Evolutionary conservation across 1,284 basidiomycete species (phyloP).

Genomic region (Ganoderma meredithae): DNA sequence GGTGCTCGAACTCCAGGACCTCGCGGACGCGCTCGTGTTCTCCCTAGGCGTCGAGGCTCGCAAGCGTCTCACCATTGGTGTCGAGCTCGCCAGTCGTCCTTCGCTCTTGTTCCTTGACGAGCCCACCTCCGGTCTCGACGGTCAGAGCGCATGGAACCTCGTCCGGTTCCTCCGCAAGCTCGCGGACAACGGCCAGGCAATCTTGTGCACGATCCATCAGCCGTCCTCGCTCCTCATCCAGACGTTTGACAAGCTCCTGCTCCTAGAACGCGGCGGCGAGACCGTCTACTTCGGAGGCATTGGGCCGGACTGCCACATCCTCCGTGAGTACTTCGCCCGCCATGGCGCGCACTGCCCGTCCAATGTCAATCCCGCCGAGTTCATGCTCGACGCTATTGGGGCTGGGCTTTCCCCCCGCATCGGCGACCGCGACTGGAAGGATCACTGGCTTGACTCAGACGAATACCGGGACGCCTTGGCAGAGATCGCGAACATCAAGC

Average conservation of each 20-base stretch:
- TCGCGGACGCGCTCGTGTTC: slow-evolving; percentile 69
- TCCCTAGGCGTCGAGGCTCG: slow-evolving; percentile 79
- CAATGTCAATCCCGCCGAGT: slow-evolving; percentile 53
- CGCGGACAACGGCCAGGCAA: slow-evolving; percentile 87
- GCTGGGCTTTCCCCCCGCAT: slow-evolving; percentile 54
- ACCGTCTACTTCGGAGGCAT: slow-evolving; percentile 85
- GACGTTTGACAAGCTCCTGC: slow-evolving; percentile 78
- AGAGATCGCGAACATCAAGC: slow-evolving; percentile 48
- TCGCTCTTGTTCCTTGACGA: slow-evolving; percentile 78
- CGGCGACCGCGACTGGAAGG: slow-evolving; percentile 68
- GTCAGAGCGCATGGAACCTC: slow-evolving; percentile 86
- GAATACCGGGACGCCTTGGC: slow-evolving; percentile 43
- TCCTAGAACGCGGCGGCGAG: slow-evolving; percentile 72
- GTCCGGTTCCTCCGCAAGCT: slow-evolving; percentile 87
- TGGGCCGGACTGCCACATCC: slow-evolving; percentile 65
- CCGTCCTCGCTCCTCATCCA: slow-evolving; percentile 72
- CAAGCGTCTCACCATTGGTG: slow-evolving; percentile 89
- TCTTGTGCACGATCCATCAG: slow-evolving; percentile 82
- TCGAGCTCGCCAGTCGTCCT: slow-evolving; percentile 87
- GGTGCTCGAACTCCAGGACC: slow-evolving; percentile 70
- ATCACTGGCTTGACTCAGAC: slow-evolving; percentile 65
- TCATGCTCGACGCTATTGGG: slow-evolving; percentile 50
- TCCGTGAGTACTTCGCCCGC: slow-evolving; percentile 75
- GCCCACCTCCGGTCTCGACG: slow-evolving; percentile 65
- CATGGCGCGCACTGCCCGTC: slow-evolving; percentile 70